phyloP scores from a whole-genome alignment of 257 asterid species.

The Forsythia suspensa region DNA sequence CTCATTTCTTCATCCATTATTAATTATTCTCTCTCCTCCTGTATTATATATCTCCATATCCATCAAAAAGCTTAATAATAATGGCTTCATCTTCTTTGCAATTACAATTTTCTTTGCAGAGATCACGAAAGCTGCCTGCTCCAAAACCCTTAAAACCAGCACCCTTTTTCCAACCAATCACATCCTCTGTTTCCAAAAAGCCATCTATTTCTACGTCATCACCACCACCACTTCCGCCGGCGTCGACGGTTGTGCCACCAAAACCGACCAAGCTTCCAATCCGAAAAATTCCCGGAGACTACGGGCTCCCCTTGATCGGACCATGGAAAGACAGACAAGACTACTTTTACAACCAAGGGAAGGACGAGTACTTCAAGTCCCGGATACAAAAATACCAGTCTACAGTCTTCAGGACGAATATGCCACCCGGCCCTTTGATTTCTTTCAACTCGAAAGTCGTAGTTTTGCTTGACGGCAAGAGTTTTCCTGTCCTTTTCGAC shows the following conservation, averaged over 20 bases:
- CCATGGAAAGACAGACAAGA: conserved; percentile 76
- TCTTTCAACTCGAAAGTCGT: conserved; percentile 65
- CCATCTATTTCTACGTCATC: conserved; percentile 21
- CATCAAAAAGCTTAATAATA: conserved; percentile 13
- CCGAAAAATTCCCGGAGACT: conserved; percentile 66
- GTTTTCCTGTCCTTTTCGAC: conserved; percentile 75
- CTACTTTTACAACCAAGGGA: conserved; percentile 76
- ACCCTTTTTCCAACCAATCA: conserved; percentile 13
- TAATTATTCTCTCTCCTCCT: background rate
- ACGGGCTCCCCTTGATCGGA: conserved; percentile 67
- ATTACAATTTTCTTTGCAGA: conserved; percentile 20
- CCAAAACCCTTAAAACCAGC: background rate
- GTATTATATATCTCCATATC: background rate
- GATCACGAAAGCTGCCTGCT: conserved; percentile 8
- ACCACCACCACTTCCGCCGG: conserved; percentile 13
- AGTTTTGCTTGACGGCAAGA: conserved; percentile 77
- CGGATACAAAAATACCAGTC: conserved; percentile 61
- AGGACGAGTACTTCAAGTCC: conserved; percentile 69
- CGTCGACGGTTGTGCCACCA: background rate
- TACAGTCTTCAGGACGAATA: conserved; percentile 73
- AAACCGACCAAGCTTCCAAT: conserved; percentile 36
- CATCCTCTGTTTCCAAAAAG: conserved; percentile 42
- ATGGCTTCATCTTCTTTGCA: conserved; percentile 47
- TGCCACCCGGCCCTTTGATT: conserved; percentile 93
- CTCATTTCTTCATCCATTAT: background rate